Evolutionary conservation across 1,284 basidiomycete species (phyloP).

Genomic region (Golubevia pallescens): DNA sequence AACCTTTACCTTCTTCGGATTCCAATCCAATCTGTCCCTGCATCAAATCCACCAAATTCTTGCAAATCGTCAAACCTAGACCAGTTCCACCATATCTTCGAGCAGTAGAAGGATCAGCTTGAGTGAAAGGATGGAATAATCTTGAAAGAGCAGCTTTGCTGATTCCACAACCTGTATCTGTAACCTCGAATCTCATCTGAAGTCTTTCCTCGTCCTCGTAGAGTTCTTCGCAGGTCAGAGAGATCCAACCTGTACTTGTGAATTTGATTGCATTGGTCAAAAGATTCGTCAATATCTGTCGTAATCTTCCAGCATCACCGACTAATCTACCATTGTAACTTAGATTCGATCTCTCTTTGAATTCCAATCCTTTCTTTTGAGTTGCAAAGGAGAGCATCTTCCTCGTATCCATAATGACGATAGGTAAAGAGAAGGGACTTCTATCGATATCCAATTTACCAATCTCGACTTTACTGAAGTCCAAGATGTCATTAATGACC

Average conservation of each 20-base stretch:
- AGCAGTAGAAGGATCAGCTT: conserved; percentile 77
- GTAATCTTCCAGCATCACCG: conserved; percentile 50
- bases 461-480: conserved; percentile 56
- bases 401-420: conserved; percentile 45
- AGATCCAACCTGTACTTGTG: conserved; percentile 42
- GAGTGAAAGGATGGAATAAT: conserved; percentile 74
- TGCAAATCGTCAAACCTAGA: conserved; percentile 75
- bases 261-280: conserved; percentile 61
- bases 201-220: conserved; percentile 35
- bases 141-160: conserved; percentile 33
- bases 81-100: conserved; percentile 73
- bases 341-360: conserved; percentile 40
- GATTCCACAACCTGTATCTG: conserved; percentile 54
- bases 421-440: conserved; percentile 47
- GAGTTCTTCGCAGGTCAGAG: conserved; percentile 38
- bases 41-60: conserved; percentile 76
- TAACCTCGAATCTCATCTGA: conserved; percentile 47
- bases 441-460: conserved; percentile 56
- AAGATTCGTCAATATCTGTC: conserved; percentile 57
- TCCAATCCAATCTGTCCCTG: conserved; percentile 74
- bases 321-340: conserved; percentile 42
- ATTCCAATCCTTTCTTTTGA: conserved; percentile 49
- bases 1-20: conserved; percentile 72
- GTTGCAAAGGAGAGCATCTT: conserved; percentile 57
- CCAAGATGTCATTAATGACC: conserved; percentile 57